Evolutionary conservation across 495 filamentous ascomycete genomes (phyloP), one percentile per base, ranked within the genome.

Genomic region (Penicillium paradoxum): DNA sequence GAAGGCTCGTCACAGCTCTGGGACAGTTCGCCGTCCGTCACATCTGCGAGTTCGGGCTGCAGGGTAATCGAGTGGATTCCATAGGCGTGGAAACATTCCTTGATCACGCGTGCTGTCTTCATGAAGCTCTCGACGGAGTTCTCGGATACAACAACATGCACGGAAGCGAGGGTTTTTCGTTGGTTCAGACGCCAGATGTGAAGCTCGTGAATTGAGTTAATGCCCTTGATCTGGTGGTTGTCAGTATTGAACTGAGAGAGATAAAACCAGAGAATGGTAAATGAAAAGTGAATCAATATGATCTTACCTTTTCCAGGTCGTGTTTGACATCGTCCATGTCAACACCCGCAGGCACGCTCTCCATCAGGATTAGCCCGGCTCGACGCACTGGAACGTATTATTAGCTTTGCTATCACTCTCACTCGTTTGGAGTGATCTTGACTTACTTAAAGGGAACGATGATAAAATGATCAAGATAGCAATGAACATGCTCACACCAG

Each of bases 321-420:
- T 87, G 82, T 55, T 88, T 83, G 63, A 97, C 86, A 52, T 95
- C 84, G 38, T 81, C 79, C 47, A 89, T 70, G 25, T 84, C 77
- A 57, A 97, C 82, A 13, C 85, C 84, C 10, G 83, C 82, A 0
- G 91, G 91, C 0, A 86, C 89, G 32, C 89, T 89, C 67, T 96
- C 90, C 1, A 97, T 79, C 8, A 97, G 76, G 38, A 96, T 91
- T 11, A 55, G 38, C 11, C 78, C 77, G 7, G 65, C 54, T 18
- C 58, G 58, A 32, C 67, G 69, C 36, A 77, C 73, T 74, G 9
- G 8, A 47, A n/a, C 5, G 15, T 18, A 44, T 62, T 15, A 56
- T 55, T 17, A 6, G 6, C 6, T 27, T n/a, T n/a, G n/a, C n/a
- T 40, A 1, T 6, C 3, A 7, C 7, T 27, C 24, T 27, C 24